Conservation (phyloP, 352 stramenopile species). For the Pythium aquatile region DNA sequence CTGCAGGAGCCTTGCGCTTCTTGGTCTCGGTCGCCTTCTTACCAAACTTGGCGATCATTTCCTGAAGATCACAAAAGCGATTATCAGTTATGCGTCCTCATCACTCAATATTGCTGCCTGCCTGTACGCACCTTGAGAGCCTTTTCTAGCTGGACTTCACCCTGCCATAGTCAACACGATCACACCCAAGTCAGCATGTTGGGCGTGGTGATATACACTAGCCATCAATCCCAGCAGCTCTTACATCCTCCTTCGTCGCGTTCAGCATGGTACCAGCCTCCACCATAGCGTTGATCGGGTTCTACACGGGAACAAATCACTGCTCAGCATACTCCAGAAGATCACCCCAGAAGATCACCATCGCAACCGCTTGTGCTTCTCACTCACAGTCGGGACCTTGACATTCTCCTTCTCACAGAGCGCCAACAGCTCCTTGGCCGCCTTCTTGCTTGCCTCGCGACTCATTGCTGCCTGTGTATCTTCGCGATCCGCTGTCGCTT, state of each 20-base stretch:
- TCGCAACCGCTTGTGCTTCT: not conserved
- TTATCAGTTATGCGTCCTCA: not conserved
- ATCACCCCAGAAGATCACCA: not conserved
- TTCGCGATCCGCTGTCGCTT: not conserved
- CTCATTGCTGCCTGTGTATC: constrained; percentile 24
- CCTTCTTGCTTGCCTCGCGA: constrained; percentile 51
- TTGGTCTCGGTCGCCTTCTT: constrained; percentile 52
- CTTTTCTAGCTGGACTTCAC: constrained; percentile 71
- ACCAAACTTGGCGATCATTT: constrained; percentile 82
- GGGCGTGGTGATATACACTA: not conserved
- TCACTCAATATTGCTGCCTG: no score
- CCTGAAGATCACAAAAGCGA: constrained; percentile 26
- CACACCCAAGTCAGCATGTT: constrained; percentile 1
- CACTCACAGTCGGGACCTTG: constrained; percentile 69
- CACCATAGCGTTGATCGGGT: constrained; percentile 78
- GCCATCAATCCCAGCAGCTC: constrained; percentile 9
- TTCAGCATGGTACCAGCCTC: constrained; percentile 85
- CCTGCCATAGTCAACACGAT: constrained; percentile 29
- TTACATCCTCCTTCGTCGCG: constrained; percentile 71
- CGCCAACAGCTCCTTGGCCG: constrained; percentile 76
- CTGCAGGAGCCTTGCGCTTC: constrained; percentile 45
- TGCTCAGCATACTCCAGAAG: not conserved
- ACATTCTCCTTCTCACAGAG: constrained; percentile 77
- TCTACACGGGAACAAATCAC: constrained; percentile 20
- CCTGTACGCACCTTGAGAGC: constrained; percentile 44